These are phyloP conservation scores for Synchytrium microbalum DNA, from an alignment of 371 early-diverging fungal species.

Conservation along the genomic window DNA sequence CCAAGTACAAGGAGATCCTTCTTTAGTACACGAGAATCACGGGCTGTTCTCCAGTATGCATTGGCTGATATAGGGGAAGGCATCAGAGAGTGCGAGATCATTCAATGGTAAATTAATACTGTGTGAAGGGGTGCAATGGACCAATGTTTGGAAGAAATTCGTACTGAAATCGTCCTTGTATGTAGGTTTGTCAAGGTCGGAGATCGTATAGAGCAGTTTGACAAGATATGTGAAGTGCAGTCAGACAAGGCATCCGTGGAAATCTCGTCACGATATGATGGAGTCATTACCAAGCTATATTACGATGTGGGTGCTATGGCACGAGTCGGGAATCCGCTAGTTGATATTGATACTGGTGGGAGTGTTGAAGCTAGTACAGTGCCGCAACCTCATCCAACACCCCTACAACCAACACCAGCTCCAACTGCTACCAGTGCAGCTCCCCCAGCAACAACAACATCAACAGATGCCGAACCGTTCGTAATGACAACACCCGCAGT, in stretches of 20 bases:
- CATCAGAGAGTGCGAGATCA: conserved; percentile 91
- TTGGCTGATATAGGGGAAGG: conserved; percentile 98
- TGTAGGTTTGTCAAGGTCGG: conserved; percentile 87
- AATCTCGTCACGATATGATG: conserved; percentile 91
- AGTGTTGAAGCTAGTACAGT: conserved; percentile 21
- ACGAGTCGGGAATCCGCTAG: conserved; percentile 84
- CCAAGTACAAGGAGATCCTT: too few relatives aligned
- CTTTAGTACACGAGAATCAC: too few relatives aligned
- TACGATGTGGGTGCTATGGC: conserved; percentile 86
- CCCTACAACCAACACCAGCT: conserved; percentile 4
- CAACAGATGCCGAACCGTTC: conserved; percentile 27
- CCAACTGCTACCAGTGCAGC: conserved; percentile 12
- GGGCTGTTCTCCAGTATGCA: conserved; percentile 75
- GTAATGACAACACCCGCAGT: conserved; percentile 81
- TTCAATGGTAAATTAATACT: conserved; percentile 71
- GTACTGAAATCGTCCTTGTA: not conserved
- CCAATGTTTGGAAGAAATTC: not conserved
- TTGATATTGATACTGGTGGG: conserved; percentile 77
- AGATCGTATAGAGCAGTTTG: conserved; percentile 81
- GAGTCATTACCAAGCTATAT: conserved; percentile 70
- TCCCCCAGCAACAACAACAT: conserved; percentile 11
- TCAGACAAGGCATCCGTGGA: conserved; percentile 97
- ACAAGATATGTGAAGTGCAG: conserved; percentile 93
- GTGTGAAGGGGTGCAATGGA: not conserved
- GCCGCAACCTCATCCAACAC: conserved; percentile 13